Evolutionary conservation across 2,329 filamentous ascomycete species (phyloP), one percentile per base, ranked within the genome.

Genomic region (Aspergillus amoenus): DNA sequence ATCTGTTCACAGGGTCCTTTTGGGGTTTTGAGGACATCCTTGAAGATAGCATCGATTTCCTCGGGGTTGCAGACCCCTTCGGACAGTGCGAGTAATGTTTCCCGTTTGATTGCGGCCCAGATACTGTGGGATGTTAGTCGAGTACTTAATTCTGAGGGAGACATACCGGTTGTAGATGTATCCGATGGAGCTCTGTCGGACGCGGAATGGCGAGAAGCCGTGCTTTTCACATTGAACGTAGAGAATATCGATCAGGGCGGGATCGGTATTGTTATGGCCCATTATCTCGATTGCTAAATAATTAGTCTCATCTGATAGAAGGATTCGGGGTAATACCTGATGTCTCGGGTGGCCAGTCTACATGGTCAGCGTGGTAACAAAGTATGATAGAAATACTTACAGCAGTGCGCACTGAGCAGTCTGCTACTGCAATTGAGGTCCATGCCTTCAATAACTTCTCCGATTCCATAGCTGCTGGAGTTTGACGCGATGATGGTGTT

Each of bases 1-100:
- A 78, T 77, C 56, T 71, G 67, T 46, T 71, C 72, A 61, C 71
- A 78, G 0, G 73, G 73, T 0, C 75, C 74, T 34, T 69, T 70
- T 7, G 67, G 64, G 0, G 69, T 70, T 32, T 73, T 71, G 12
- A 76, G 61, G 21, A 75, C 69, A 22, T 70, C 65, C 42, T 73
- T 72, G 64, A 71, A 77, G 6, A 76, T 70, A 0, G 59, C 59
- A 59, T 77, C 74, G 2, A 77, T 69, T 47, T 77, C 74, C 13
- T 69, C 56, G 1, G 75, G 73, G 0, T 64, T 65, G 21, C 65
- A 67, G 6, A 76, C 70, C 1, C 71, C 74, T 49, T 77, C 73
- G 0, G 68, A 37, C 13, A 37, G 34, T 2, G 34, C 34, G 1
- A 37, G 34, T 13, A 37, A 3, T 13, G 34, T 37, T 37, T 37